These are phyloP conservation scores for Aechmea fasciata DNA, from an alignment of 176 grass and related monocot species.

Conservation along the genomic window DNA sequence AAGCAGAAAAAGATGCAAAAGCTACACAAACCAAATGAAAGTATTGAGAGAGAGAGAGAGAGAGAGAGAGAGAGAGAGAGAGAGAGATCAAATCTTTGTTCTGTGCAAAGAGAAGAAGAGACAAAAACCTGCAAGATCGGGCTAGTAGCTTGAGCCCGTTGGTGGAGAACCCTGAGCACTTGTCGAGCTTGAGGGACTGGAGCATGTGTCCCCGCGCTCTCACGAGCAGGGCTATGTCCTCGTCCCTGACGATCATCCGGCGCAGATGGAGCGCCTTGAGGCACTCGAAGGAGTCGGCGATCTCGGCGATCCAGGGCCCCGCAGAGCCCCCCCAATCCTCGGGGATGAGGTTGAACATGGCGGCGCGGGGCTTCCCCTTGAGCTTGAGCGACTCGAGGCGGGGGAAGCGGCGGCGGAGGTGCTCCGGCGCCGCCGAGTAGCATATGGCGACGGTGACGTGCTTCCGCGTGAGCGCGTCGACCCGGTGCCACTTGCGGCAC, in stretches of 20 bases:
- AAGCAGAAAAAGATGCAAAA: no score
- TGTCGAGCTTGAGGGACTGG: slow-evolving; percentile 71
- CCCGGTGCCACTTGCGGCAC: slow-evolving; percentile 56
- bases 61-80: no score
- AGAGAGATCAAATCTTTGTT: no score
- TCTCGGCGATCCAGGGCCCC: slow-evolving; percentile 45
- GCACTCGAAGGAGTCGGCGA: slow-evolving; percentile 57
- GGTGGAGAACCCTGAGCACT: slow-evolving; percentile 80
- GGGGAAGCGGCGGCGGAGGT: slow-evolving; percentile 43
- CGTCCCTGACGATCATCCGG: slow-evolving; percentile 62
- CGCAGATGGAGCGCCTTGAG: slow-evolving; percentile 76
- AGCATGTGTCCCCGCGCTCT: slow-evolving; percentile 50
- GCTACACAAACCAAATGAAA: no score
- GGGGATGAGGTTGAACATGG: slow-evolving; percentile 72
- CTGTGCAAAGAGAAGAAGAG: no score
- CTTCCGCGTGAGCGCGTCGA: slow-evolving; percentile 63
- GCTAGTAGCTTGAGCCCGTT: slow-evolving; percentile 55
- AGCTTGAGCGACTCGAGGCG: slow-evolving; percentile 55
- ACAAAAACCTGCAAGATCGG: slow-evolving; percentile 56
- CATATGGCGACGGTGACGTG: slow-evolving; percentile 67
- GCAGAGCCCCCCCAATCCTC: slow-evolving; percentile 65
- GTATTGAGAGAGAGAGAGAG: no score
- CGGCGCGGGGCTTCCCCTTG: slow-evolving; percentile 60
- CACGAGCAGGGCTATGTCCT: slow-evolving; percentile 38
- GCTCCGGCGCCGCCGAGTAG: slow-evolving; percentile 42